phyloP scores from a whole-genome alignment of 2,329 filamentous ascomycete species.

The Dactylellina parvicollis region DNA sequence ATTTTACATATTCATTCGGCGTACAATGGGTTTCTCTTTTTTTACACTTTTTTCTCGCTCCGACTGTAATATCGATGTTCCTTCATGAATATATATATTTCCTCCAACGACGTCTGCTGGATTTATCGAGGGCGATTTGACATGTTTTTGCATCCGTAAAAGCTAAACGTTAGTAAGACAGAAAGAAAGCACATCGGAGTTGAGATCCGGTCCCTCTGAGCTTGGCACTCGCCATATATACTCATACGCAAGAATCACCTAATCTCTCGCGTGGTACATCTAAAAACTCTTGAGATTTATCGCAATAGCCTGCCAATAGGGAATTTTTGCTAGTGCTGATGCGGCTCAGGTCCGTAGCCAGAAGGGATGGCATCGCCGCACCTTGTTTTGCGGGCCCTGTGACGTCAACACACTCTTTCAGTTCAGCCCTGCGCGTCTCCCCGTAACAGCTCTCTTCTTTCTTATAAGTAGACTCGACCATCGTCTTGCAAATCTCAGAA shows the following conservation, averaged over 20 bases:
- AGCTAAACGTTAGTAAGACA: no score
- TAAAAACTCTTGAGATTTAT: no score
- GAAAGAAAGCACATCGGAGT: no score
- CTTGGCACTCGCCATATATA: no score
- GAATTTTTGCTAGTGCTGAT: slow-evolving; percentile 9
- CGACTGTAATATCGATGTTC: slow-evolving; percentile 53
- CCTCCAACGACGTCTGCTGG: slow-evolving; percentile 29
- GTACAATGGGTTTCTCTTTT: slow-evolving; percentile 50
- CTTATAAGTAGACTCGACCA: background rate
- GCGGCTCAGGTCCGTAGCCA: slow-evolving; percentile 22
- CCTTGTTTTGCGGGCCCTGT: slow-evolving; percentile 36
- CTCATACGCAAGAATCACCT: no score
- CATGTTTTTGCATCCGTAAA: no score
- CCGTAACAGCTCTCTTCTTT: background rate
- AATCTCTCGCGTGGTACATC: no score
- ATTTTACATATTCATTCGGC: slow-evolving; percentile 54
- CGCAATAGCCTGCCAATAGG: background rate
- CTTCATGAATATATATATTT: slow-evolving; percentile 55
- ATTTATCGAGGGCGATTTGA: slow-evolving; percentile 37
- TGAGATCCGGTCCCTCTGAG: no score
- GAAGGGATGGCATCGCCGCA: slow-evolving; percentile 17
- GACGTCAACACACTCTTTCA: no score
- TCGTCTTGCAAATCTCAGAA: background rate
- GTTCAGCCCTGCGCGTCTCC: no score
- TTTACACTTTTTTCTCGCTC: slow-evolving; percentile 37